Evolutionary conservation across 768 basidiomycete species (phyloP).

Genomic region (Zangia roseola): DNA sequence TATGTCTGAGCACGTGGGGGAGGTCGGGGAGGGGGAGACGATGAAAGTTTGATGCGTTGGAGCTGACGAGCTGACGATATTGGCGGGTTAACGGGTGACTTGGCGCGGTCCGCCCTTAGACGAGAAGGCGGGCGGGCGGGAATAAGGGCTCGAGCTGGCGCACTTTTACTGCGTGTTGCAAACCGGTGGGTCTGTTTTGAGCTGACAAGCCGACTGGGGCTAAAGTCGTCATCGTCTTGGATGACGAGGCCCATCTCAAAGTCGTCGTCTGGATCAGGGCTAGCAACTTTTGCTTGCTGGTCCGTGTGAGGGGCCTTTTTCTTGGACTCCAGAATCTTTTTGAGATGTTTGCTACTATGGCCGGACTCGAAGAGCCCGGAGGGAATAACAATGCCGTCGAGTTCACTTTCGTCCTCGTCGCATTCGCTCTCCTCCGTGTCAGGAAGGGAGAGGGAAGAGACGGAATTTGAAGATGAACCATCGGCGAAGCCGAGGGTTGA

Average conservation of each 20-base stretch:
- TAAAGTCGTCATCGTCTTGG: slow-evolving; percentile 79
- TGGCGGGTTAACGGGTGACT: slow-evolving; percentile 70
- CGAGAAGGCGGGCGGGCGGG: slow-evolving; percentile 63
- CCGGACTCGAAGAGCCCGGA: slow-evolving; percentile 72
- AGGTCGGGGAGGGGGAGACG: slow-evolving; percentile 64
- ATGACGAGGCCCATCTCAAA: slow-evolving; percentile 85
- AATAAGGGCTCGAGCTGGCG: slow-evolving; percentile 51
- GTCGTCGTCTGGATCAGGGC: slow-evolving; percentile 75
- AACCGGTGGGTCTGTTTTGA: slow-evolving; percentile 43
- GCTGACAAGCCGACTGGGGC: slow-evolving; percentile 68
- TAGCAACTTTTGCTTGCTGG: slow-evolving; percentile 49
- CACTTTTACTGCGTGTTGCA: slow-evolving; percentile 57
- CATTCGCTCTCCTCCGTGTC: slow-evolving; percentile 71
- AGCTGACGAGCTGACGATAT: slow-evolving; percentile 68
- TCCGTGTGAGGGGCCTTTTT: slow-evolving; percentile 57
- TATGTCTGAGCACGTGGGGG: slow-evolving; percentile 55
- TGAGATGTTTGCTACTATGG: slow-evolving; percentile 50
- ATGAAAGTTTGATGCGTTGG: slow-evolving; percentile 64
- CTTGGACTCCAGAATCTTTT: slow-evolving; percentile 52
- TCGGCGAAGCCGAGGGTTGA: slow-evolving; percentile 77
- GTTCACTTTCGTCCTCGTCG: slow-evolving; percentile 67
- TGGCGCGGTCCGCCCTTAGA: slow-evolving; percentile 60
- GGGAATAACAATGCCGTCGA: slow-evolving; percentile 82
- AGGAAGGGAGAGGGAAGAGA: slow-evolving; percentile 60
- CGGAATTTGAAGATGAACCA: slow-evolving; percentile 70